A percentile compares a stretch with the other conserved stretches of the same genome.
Evolutionary conservation across 495 filamentous ascomycete genomes (phyloP).

Genomic region (Evernia prunastri): DNA sequence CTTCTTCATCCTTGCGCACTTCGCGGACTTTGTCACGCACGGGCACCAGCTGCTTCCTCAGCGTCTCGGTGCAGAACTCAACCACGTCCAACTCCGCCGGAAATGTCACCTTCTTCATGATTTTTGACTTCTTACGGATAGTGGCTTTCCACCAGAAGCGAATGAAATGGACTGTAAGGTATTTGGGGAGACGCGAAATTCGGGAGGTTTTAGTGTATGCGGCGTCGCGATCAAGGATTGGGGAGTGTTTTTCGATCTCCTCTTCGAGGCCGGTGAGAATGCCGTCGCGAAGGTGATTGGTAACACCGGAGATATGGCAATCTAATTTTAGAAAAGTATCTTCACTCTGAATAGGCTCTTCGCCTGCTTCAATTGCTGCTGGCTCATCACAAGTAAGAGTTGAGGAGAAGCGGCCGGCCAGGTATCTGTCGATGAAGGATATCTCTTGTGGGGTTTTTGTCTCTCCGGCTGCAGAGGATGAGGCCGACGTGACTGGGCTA

Average conservation of each 20-base stretch:
- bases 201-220: conserved; percentile 84
- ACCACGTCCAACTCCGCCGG: conserved; percentile 86
- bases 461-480: conserved; percentile 29
- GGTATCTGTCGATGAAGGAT: conserved; percentile 85
- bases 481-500: conserved; percentile 14
- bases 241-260: conserved; percentile 83
- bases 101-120: conserved; percentile 97
- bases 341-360: conserved; percentile 56
- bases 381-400: conserved; percentile 77
- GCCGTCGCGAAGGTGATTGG: conserved; percentile 84
- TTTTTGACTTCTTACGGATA: conserved; percentile 96
- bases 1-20: conserved; percentile 87
- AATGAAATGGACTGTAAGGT: conserved; percentile 93
- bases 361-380: conserved; percentile 65
- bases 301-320: conserved; percentile 82
- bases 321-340: conserved; percentile 89
- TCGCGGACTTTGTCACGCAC: conserved; percentile 93
- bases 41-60: conserved; percentile 75
- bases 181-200: conserved; percentile 85
- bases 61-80: conserved; percentile 89
- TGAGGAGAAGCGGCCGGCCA: conserved; percentile 73
- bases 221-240: conserved; percentile 66
- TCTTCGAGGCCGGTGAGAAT: conserved; percentile 75
- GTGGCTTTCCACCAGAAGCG: conserved; percentile 97
- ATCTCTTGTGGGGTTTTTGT: conserved; percentile 40